These are phyloP conservation scores for Salvia splendens DNA, from an alignment of 257 asterid species.

Conservation along the genomic window DNA sequence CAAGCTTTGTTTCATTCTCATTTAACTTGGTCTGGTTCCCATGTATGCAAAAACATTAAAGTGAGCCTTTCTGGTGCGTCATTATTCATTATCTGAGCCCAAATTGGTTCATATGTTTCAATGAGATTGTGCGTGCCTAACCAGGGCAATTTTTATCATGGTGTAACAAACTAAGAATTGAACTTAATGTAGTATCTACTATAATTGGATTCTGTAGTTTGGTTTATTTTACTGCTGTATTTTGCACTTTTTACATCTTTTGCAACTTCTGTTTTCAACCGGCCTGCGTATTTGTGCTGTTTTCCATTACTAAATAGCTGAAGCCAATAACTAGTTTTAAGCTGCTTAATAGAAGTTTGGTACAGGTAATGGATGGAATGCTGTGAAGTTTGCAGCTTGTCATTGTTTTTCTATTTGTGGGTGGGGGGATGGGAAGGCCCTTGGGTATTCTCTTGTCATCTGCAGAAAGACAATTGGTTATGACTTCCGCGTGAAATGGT, in stretches of 20 bases:
- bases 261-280: neutral
- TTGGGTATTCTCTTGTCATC: neutral
- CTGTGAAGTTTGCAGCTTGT: neutral
- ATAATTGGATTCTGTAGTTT: neutral
- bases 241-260: neutral
- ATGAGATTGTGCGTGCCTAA: neutral
- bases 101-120: no score
- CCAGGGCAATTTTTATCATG: neutral
- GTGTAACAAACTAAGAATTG: neutral
- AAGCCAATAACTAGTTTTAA: conserved; percentile 2
- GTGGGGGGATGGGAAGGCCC: neutral
- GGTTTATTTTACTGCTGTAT: neutral
- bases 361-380: neutral
- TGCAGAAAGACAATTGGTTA: conserved; percentile 4
- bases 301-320: conserved; percentile 3
- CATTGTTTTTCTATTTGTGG: neutral
- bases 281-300: neutral
- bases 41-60: no score
- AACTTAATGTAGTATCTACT: neutral
- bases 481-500: conserved; percentile 25
- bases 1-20: no score
- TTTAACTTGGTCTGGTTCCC: no score
- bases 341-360: neutral
- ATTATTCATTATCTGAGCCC: no score
- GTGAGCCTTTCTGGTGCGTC: no score